Evolutionary conservation across 176 grass and related monocot genomes (phyloP).

Genomic region (Pontederia paniculata): DNA sequence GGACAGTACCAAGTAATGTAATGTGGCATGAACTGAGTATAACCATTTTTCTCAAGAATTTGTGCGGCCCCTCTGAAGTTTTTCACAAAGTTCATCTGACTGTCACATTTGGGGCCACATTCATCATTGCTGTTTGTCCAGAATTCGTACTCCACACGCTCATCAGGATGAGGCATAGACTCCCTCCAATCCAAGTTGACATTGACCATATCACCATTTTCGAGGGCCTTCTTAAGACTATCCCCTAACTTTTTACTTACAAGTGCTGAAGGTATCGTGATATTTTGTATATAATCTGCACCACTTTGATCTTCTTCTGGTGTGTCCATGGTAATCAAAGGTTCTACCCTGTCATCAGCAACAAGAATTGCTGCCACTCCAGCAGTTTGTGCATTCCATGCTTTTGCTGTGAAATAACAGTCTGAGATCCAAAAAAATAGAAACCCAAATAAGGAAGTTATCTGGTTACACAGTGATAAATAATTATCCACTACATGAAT

Average conservation of each 20-base stretch:
- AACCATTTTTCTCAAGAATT: constrained; percentile 70
- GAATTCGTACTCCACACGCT: constrained; percentile 85
- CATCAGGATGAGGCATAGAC: constrained; percentile 74
- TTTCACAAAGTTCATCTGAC: constrained; percentile 75
- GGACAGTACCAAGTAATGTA: constrained; percentile 97
- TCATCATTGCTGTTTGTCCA: constrained; percentile 97
- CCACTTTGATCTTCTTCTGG: constrained; percentile 31
- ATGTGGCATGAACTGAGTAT: constrained; percentile 77
- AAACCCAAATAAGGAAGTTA: no score
- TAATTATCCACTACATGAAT: background rate
- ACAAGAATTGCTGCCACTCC: no score
- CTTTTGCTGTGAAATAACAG: no score
- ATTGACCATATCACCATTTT: constrained; percentile 56
- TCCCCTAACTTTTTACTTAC: constrained; percentile 61
- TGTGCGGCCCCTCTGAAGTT: constrained; percentile 79
- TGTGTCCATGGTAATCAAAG: no score
- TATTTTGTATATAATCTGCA: constrained; percentile 45
- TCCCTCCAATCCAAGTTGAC: constrained; percentile 87
- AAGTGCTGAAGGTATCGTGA: constrained; percentile 74
- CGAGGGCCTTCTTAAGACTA: constrained; percentile 46
- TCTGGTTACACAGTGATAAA: constrained; percentile 16
- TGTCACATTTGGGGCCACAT: constrained; percentile 83
- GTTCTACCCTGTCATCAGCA: no score
- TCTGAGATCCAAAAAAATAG: no score
- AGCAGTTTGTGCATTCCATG: no score